Evolutionary conservation across 345 rosid species (phyloP), one percentile per base, ranked within the genome.

Genomic region (Aquilaria yunnanensis): DNA sequence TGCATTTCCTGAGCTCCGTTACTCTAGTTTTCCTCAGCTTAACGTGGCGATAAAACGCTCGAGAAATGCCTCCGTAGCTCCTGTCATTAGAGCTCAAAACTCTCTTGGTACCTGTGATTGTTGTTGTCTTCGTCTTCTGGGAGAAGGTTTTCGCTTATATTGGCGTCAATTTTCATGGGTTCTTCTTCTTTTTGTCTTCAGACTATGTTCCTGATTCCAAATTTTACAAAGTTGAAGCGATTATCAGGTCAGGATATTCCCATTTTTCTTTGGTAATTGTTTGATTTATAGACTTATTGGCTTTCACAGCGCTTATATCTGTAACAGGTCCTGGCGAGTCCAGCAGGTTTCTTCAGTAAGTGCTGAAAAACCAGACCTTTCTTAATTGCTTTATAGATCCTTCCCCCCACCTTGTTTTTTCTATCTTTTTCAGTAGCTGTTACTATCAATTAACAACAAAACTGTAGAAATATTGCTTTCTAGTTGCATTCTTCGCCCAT

Each of bases 151-250:
- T 37, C 8, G 8, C 7, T 5, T 37, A 5, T 37, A 37, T 9
- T 37, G 43, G 43, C 8, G 43, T 37, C 43, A 23, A 53, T 23
- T 51, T 32, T 54, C 46, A 12, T 32, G 65, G 43, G 33, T 45
- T 49, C 45, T 59, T 50, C 4, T 32, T 31, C 58, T 70, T 54
- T 16, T 67, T 72, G 9, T 47, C 45, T 4, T 59, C 55, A 80
- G 91, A 78, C 56, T 86, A 81, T 47, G 32, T 81, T 14, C 94
- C 94, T 12, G 96, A 86, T 69, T 77, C 94, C 3, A 70, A 85
- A 46, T 92, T 92, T 69, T 92, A 92, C 78, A 88, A 85, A 66
- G 88, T 92, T 54, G 98, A 92, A 75, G 98, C 96, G 34, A 81
- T 92, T 77, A 51, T 92, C 66, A 89, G 96, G 95, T 85, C 14